Evolutionary conservation across 2,329 filamentous ascomycete genomes (phyloP).

Genomic region (Penicillium oxalicum): DNA sequence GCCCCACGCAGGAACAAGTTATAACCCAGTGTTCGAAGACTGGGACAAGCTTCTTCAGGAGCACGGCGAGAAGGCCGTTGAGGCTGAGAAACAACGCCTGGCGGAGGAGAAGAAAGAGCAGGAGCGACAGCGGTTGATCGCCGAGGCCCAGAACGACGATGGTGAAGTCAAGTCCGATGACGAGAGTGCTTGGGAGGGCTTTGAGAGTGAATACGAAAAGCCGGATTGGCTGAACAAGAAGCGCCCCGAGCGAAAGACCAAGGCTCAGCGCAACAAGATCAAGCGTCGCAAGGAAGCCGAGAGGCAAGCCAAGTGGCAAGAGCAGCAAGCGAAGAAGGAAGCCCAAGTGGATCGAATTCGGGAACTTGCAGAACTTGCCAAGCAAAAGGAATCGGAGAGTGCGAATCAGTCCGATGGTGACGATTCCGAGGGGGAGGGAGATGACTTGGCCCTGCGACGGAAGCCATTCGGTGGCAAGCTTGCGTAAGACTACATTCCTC

Average conservation of each 20-base stretch:
- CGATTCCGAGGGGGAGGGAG: constrained; percentile 47
- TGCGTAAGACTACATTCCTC: constrained; percentile 33
- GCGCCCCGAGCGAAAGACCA: constrained; percentile 77
- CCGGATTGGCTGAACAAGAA: constrained; percentile 63
- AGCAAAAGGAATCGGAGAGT: constrained; percentile 47
- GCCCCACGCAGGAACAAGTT: constrained; percentile 78
- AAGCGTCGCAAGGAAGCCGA: constrained; percentile 87
- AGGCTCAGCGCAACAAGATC: constrained; percentile 76
- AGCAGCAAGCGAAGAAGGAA: constrained; percentile 65
- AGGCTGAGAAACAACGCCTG: constrained; percentile 69
- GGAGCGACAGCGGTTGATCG: constrained; percentile 61
- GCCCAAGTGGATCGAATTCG: constrained; percentile 67
- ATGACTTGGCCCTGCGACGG: constrained; percentile 61
- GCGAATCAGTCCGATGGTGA: constrained; percentile 31
- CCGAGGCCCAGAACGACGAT: constrained; percentile 69
- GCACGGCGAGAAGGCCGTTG: constrained; percentile 73
- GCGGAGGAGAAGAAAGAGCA: constrained; percentile 61
- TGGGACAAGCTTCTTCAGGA: constrained; percentile 70
- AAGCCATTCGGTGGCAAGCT: constrained; percentile 64
- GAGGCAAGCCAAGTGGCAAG: constrained; percentile 66
- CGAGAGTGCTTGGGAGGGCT: constrained; percentile 85
- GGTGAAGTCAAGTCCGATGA: constrained; percentile 72
- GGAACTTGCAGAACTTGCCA: constrained; percentile 53
- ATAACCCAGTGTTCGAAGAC: constrained; percentile 83
- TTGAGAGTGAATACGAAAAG: constrained; percentile 74